Base-by-base conservation (phyloP, 148 eudicot species). In the Rhododendron mucronatum region DNA sequence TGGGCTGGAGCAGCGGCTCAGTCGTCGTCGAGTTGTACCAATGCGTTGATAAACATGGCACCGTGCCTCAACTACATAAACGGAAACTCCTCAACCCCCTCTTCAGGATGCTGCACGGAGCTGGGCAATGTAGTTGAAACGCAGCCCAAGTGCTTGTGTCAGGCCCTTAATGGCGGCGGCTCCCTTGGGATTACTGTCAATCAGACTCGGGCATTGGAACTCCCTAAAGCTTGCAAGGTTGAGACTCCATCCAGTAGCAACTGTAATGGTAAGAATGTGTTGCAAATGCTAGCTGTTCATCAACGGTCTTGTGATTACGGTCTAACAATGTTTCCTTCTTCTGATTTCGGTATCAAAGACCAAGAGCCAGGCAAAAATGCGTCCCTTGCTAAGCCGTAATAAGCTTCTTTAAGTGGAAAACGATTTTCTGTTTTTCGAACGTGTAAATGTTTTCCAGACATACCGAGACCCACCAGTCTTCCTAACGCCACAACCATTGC, bases 21-120 rank as follows among this genome's bases (percentile, higher is more conserved):
- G 84, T 86, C 84, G 15, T 84, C 78, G 2, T 59, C 78, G 23
- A 85, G 91, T 16, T 91, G 94, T 82, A 89, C 92, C 15, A 89
- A 81, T 23, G 89, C 74, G 16, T n/a, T 91, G 13, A 83, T 91
- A 33, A 91, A 91, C 82, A 65, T 91, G 90, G 86, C 93, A 1
- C 92, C 92, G 1, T 91, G 93, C 89, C 86, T 91, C 81, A 89
- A 78, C 79, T 90, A 90, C 85, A 87, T 89, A 50, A 63, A 88
- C 7, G 91, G 92, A 20, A 91, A 89, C 87, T 80, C 92, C 4
- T 85, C 93, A 2, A 79, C 86, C 0, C 92, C 92, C 0, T 83
- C 91, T 0, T 83, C 91, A 3, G 81, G 85, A 5, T 91, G 93
- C 86, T 91, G 93, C 87, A 44, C 90, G 11, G 90, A 89, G 88